Conservation (phyloP, 164 flowering plant genomes). For the Vitis labrusca region DNA sequence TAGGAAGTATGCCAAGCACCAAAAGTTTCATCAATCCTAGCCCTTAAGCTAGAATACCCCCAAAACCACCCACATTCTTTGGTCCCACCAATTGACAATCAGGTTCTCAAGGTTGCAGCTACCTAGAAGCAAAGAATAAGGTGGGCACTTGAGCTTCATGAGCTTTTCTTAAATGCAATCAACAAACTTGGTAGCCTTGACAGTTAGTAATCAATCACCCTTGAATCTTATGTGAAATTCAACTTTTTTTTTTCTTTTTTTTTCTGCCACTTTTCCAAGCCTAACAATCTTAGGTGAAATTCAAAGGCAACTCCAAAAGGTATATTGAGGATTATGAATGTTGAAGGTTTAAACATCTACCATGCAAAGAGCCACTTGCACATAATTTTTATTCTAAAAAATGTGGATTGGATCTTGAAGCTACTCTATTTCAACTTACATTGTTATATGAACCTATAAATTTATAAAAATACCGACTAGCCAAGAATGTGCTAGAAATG, state of each 20-base stretch:
- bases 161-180: conserved; percentile 4
- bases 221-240: too few species aligned
- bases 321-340: conserved; percentile 10
- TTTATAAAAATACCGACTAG: conserved; percentile 8
- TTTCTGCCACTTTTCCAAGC: too few species aligned
- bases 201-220: background rate
- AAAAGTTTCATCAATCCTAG: background rate
- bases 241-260: too few species aligned
- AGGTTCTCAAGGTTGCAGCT: background rate
- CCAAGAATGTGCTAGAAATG: conserved; percentile 5
- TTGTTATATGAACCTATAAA: background rate
- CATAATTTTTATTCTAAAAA: background rate
- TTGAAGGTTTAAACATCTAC: conserved; percentile 8
- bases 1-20: too few species aligned
- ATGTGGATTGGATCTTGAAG: too few species aligned
- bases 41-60: too few species aligned
- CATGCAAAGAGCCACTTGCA: conserved; percentile 17
- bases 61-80: too few species aligned
- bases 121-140: conserved; percentile 12
- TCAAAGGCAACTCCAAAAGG: conserved; percentile 11
- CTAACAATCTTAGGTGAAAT: background rate
- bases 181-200: conserved; percentile 7
- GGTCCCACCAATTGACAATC: too few species aligned
- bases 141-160: conserved; percentile 13
- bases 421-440: too few species aligned